Conservation (phyloP, 2,329 filamentous ascomycete genomes). For the Colletotrichum costaricense region DNA sequence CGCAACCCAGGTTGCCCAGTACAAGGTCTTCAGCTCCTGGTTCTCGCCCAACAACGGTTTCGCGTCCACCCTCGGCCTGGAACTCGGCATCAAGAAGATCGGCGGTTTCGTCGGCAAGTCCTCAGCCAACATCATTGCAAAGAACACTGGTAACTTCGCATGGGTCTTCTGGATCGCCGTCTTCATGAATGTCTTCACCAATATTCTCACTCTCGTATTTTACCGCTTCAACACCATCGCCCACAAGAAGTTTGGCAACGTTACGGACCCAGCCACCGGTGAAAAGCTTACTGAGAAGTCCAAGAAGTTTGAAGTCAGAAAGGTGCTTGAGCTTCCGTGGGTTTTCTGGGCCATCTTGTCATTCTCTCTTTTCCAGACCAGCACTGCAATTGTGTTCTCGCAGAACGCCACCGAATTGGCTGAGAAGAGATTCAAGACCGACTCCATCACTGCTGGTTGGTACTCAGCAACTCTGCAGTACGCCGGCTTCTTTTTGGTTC, state of each 20-base stretch:
- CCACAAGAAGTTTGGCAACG: constrained; percentile 57
- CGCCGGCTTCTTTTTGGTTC: constrained; percentile 66
- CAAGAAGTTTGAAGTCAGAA: constrained; percentile 65
- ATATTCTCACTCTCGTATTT: constrained; percentile 63
- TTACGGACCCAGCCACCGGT: constrained; percentile 65
- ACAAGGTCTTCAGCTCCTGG: constrained; percentile 74
- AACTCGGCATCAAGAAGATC: constrained; percentile 70
- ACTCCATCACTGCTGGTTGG: constrained; percentile 67
- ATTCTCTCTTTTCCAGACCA: constrained; percentile 70
- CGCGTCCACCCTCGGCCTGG: constrained; percentile 69
- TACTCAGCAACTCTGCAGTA: constrained; percentile 69
- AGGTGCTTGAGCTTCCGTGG: constrained; percentile 69
- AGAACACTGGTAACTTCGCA: constrained; percentile 67
- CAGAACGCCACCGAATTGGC: constrained; percentile 72
- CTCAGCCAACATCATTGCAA: constrained; percentile 69
- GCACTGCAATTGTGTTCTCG: constrained; percentile 63
- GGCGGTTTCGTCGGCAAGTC: constrained; percentile 70
- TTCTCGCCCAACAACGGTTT: constrained; percentile 72
- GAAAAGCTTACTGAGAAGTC: constrained; percentile 70
- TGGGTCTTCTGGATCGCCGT: constrained; percentile 73
- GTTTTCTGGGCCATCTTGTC: constrained; percentile 66
- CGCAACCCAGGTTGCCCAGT: constrained; percentile 72
- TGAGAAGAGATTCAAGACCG: constrained; percentile 67
- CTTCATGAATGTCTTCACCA: constrained; percentile 74
- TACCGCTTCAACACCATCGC: constrained; percentile 66